phyloP scores from a whole-genome alignment of 2,329 filamentous ascomycete genomes.

The Cladorrhinum sp. region DNA sequence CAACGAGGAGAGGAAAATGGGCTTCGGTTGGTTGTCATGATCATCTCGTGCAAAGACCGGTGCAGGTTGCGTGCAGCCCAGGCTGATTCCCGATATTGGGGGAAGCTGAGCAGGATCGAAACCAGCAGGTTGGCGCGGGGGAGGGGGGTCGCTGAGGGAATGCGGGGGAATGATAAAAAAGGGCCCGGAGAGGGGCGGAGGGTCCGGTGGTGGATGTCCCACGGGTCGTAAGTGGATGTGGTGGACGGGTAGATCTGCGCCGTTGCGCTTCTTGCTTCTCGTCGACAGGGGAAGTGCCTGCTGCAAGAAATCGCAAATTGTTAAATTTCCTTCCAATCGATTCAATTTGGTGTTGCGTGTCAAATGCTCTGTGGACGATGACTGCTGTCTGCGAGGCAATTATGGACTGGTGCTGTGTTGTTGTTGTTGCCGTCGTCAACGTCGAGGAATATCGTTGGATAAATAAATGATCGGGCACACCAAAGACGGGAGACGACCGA shows the following conservation, averaged over 20 bases:
- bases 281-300: constrained; percentile 15
- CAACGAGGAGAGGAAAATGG: constrained; percentile 42
- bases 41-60: constrained; percentile 36
- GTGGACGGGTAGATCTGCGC: constrained; percentile 20
- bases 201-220: background rate
- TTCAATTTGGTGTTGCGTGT: constrained; percentile 11
- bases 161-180: background rate
- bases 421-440: background rate
- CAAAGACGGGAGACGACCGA: background rate
- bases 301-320: constrained; percentile 5
- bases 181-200: background rate
- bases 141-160: background rate
- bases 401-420: constrained; percentile 14
- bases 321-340: background rate
- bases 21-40: constrained; percentile 46
- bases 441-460: background rate
- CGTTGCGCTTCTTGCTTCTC: constrained; percentile 18
- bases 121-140: constrained; percentile 6
- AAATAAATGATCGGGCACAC: constrained; percentile 6
- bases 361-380: constrained; percentile 16
- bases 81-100: constrained; percentile 26
- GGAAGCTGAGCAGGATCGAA: constrained; percentile 17
- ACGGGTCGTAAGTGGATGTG: background rate
- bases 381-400: background rate
- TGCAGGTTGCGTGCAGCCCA: constrained; percentile 26